Base-by-base conservation (phyloP, 2,329 filamentous ascomycete species). In the Monilinia vaccinii-corymbosi region DNA sequence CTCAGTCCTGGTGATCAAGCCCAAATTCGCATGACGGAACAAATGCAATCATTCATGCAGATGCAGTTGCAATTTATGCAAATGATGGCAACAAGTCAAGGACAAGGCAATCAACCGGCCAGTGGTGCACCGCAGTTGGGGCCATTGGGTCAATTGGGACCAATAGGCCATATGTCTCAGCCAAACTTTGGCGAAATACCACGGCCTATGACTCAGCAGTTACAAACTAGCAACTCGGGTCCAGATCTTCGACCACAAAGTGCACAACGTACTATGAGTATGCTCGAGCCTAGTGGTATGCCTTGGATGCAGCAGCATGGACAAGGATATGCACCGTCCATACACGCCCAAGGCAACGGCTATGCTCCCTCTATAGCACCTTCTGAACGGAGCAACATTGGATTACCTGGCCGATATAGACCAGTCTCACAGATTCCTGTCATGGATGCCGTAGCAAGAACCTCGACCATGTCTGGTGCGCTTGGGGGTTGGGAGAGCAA, bases 51-150 rank as follows among this genome's bases (percentile, higher is more conserved):
- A 68, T 91, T 93, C 75, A 91, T 93, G 88, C 87, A 91, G 71
- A 91, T 94, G 86, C 91, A 96, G 72, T 92, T 95, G 87, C 89
- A 95, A 71, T 91, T 91, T 75, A 93, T 95, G 87, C 88, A 92
- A 69, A 87, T 91, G 83, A 88, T 90, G 81, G 78, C 75, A 74
- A 53, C 55, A 23, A 62, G 65, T 13, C 64, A 64, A 60, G 61
- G 50, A 6, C 51, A 44, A 56, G 31, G 28, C 36, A 18, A 38
- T 38, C 48, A 38, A 46, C 48, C 36, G 1, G 40, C n/a, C 34
- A 32, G 38, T 32, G 66, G 64, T 38, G 63, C 60, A 18, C 65
- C 62, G 34, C 63, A 62, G 45, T 14, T 59, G n/a, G 57, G 40
- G 13, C 57, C 57, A 45, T 28, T 59, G 10, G 48, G 57, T 46